phyloP scores from a whole-genome alignment of 176 grass and related monocot species.

The Eleusine coracana region DNA sequence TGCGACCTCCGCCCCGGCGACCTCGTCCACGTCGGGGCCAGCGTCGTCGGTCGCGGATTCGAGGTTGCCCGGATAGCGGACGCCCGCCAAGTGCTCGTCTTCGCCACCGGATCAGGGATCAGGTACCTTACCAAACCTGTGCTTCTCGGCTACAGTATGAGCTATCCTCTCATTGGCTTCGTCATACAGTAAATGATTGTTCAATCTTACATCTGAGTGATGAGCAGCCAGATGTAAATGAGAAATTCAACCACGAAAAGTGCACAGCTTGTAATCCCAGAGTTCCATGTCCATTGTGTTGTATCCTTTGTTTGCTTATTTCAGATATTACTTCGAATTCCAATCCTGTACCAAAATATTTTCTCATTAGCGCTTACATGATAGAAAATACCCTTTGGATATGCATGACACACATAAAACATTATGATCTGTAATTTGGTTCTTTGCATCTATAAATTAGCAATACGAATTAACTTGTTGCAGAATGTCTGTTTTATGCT shows the following conservation, averaged over 20 bases:
- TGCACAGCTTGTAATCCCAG: neutral
- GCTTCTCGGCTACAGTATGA: neutral
- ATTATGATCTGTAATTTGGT: neutral
- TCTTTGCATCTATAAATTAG: neutral
- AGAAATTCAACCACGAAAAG: neutral
- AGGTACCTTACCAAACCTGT: slow-evolving; percentile 38
- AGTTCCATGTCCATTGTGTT: neutral
- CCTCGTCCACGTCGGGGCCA: slow-evolving; percentile 49
- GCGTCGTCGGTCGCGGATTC: slow-evolving; percentile 65
- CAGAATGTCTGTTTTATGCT: neutral
- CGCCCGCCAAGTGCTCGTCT: slow-evolving; percentile 55
- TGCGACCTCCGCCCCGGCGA: slow-evolving; percentile 64
- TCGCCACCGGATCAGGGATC: slow-evolving; percentile 83
- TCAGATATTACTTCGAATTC: neutral
- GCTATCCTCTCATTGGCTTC: neutral
- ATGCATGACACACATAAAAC: neutral
- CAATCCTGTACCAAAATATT: neutral
- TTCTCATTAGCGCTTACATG: neutral
- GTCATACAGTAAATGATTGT: neutral
- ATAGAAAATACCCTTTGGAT: neutral
- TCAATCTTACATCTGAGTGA: neutral
- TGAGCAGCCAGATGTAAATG: neutral
- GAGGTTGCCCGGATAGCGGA: slow-evolving; percentile 45
- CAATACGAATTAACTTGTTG: neutral
- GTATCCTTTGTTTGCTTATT: neutral